These are phyloP conservation scores for Osmanthus fragrans DNA, from an alignment of 257 asterid species.

Conservation along the genomic window DNA sequence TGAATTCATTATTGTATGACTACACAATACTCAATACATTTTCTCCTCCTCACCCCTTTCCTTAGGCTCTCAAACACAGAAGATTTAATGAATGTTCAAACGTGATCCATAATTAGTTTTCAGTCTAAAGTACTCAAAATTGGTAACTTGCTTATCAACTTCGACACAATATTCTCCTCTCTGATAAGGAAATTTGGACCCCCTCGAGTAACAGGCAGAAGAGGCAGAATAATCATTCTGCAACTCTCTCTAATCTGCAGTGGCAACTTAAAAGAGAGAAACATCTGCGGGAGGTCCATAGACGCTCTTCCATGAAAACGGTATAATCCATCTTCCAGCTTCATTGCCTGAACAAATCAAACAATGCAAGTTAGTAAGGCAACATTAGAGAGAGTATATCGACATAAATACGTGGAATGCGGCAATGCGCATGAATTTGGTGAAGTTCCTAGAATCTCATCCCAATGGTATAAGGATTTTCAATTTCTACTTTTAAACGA, in stretches of 20 bases:
- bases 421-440: not conserved
- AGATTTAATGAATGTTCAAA: too few relatives aligned
- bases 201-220: not conserved
- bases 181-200: not conserved
- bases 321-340: conserved; percentile 61
- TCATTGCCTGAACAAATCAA: conserved; percentile 48
- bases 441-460: not conserved
- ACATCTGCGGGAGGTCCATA: conserved; percentile 92
- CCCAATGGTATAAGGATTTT: not conserved
- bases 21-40: too few relatives aligned
- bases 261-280: conserved; percentile 54
- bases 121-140: not conserved
- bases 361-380: not conserved
- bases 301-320: conserved; percentile 88
- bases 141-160: not conserved
- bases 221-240: not conserved
- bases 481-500: conserved; percentile 1
- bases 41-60: too few relatives aligned
- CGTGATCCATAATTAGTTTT: not conserved
- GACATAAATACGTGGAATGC: not conserved
- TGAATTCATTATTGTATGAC: too few relatives aligned
- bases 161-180: not conserved
- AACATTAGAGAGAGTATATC: not conserved
- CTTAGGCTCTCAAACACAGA: too few relatives aligned
- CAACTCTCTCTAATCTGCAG: not conserved